A percentile compares a stretch with the other conserved stretches of the same genome.
Evolutionary conservation across 1,139 yeast genomes (phyloP).

Genomic region (Spencermartinsiella ligniputridi): DNA sequence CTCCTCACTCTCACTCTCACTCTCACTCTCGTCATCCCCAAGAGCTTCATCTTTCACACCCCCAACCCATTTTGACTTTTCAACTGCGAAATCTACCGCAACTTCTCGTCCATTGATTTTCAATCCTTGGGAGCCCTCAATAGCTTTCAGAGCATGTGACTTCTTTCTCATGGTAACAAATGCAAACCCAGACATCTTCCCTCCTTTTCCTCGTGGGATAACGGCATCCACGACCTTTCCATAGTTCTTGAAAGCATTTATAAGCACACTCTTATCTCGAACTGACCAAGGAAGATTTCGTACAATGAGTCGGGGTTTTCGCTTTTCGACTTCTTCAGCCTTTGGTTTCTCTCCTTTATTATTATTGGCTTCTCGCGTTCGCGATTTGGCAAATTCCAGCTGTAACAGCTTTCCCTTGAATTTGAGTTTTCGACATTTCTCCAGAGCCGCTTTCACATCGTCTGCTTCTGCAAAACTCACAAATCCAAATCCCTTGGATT

Average conservation of each 20-base stretch:
- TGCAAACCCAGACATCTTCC: conserved; percentile 92
- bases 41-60: conserved; percentile 38
- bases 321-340: conserved; percentile 42
- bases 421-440: conserved; percentile 59
- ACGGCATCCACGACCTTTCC: conserved; percentile 89
- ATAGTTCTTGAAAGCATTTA: conserved; percentile 63
- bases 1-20: conserved; percentile 36
- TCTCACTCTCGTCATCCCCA: conserved; percentile 38
- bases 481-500: conserved; percentile 91
- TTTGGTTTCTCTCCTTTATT: conserved; percentile 16
- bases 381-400: conserved; percentile 86
- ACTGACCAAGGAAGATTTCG: conserved; percentile 97
- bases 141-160: conserved; percentile 74
- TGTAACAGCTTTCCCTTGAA: conserved; percentile 64
- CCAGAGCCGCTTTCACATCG: conserved; percentile 75
- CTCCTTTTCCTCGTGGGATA: conserved; percentile 84
- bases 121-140: conserved; percentile 65
- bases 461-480: conserved; percentile 84
- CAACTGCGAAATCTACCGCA: conserved; percentile 90
- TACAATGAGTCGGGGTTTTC: conserved; percentile 79
- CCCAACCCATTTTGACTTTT: conserved; percentile 74
- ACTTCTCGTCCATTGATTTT: conserved; percentile 89
- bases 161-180: conserved; percentile 86
- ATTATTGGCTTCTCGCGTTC: conserved; percentile 55
- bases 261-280: conserved; percentile 67